These are phyloP conservation scores for Hypericum perforatum DNA, from an alignment of 345 rosid species.

Conservation along the genomic window DNA sequence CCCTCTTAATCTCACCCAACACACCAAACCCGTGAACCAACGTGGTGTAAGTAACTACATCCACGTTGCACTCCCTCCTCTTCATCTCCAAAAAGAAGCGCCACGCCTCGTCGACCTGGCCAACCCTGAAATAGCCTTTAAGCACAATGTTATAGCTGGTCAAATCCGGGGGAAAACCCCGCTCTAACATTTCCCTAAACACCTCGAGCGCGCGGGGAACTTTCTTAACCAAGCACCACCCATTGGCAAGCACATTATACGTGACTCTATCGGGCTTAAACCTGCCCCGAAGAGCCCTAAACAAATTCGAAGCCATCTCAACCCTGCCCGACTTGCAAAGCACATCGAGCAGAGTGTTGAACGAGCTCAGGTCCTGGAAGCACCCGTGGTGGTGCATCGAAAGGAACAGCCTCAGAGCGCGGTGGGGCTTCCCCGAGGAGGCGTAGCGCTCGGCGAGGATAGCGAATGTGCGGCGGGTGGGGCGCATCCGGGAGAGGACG, in stretches of 20 bases:
- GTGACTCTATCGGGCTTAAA: constrained; percentile 64
- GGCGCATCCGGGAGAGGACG: constrained; percentile 61
- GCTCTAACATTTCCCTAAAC: constrained; percentile 76
- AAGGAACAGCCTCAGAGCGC: constrained; percentile 60
- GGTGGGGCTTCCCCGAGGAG: constrained; percentile 60
- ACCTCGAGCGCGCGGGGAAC: constrained; percentile 62
- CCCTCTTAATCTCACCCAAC: constrained; percentile 54
- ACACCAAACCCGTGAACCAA: constrained; percentile 79
- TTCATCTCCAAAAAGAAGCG: constrained; percentile 81
- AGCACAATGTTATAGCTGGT: constrained; percentile 65
- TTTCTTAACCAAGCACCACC: constrained; percentile 87
- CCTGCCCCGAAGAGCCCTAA: constrained; percentile 49
- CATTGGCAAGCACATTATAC: constrained; percentile 70
- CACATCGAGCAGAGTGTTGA: constrained; percentile 76
- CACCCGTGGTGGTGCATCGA: constrained; percentile 82
- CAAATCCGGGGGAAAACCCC: constrained; percentile 54
- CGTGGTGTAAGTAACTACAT: constrained; percentile 72
- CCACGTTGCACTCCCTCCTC: constrained; percentile 57
- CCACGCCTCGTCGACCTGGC: constrained; percentile 78
- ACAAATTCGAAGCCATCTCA: constrained; percentile 63
- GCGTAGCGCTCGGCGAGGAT: constrained; percentile 72
- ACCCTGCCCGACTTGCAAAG: constrained; percentile 62
- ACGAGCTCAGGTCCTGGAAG: constrained; percentile 56
- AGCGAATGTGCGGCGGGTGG: constrained; percentile 54
- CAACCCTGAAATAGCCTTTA: constrained; percentile 67